Evolutionary conservation across 1,139 yeast genomes (phyloP), one percentile per base, ranked within the genome.

Genomic region (Hanseniaspora gamundiae): DNA sequence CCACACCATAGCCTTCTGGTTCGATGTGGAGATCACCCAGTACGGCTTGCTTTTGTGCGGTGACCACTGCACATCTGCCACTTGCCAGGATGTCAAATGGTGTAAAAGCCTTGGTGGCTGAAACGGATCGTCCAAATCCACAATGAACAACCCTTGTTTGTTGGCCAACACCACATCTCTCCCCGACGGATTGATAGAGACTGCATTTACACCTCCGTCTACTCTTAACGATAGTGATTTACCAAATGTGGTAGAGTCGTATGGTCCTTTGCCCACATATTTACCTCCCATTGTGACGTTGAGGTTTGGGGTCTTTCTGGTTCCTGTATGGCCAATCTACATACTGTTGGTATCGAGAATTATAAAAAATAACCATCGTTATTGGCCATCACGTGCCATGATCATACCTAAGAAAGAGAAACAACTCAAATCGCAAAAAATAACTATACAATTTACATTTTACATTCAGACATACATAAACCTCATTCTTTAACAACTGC

Each of bases 21-120:
- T 91, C 2, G 94, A 83, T 0, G 97, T 87, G 0, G 95, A 84
- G 1, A 88, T 81, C 44, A 93, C 87, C 95, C 96, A 87, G 16
- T 82, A 72, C 0, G 95, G 93, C 50, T 83, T 83, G 0, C 78
- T 71, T 10, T 73, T 70, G 58, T 86, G 94, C 0, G 97, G 96
- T 2, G 94, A 85, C 97, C 98, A 91, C 60, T 91, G 97, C 1
- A 88, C 96, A 59, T 91, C 96, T 0, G 98, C 96, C 2, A 91
- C 98, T 61, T 91, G 97, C 98, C 98, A 93, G 0, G 94, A 80
- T 0, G 97, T 88, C 28, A 79, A 71, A 58, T 91, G 96, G 46
- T 80, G 94, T 24, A 91, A 71, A 87, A 94, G 85, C 47, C 98
- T 67, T 0, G 98, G 98, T 1, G 95, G 87, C 0, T 93, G 78